A percentile compares a stretch with the other conserved stretches of the same genome.
These are phyloP conservation scores for Coemansia sp. DNA, from an alignment of 192 early-diverging fungal species.

Conservation along the genomic window DNA sequence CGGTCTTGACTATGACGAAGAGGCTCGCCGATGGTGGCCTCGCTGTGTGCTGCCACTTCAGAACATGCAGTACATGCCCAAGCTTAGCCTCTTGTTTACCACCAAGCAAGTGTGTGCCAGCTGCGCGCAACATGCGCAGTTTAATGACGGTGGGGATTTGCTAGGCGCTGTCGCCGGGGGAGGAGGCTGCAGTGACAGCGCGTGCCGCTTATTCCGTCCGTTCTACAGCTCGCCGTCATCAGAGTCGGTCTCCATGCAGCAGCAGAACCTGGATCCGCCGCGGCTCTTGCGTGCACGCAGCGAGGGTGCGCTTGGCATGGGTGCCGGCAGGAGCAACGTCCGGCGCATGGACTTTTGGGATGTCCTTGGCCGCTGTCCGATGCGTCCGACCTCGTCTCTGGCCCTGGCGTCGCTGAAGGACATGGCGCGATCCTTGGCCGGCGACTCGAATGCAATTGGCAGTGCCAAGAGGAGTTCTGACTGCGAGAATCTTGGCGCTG, in stretches of 20 bases:
- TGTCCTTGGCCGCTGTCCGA: slow-evolving; percentile 35
- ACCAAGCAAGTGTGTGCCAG: not conserved
- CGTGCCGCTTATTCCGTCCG: not conserved
- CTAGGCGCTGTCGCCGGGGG: not conserved
- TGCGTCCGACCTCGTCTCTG: slow-evolving; percentile 42
- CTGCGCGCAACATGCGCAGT: too few relatives aligned
- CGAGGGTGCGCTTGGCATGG: not conserved
- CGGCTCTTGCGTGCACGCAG: not conserved
- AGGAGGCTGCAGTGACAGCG: slow-evolving; percentile 12
- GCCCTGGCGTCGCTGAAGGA: slow-evolving; percentile 35
- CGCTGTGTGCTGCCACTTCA: slow-evolving; percentile 33
- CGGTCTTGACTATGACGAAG: not conserved
- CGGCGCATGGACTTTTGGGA: slow-evolving; percentile 32
- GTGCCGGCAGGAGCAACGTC: not conserved
- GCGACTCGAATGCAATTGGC: not conserved
- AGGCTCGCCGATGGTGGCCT: slow-evolving; percentile 37
- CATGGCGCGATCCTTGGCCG: slow-evolving; percentile 14
- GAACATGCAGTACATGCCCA: slow-evolving; percentile 50
- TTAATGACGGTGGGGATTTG: too few relatives aligned
- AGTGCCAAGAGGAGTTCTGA: not conserved
- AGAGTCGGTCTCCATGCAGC: not conserved
- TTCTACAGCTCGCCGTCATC: not conserved
- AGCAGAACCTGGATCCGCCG: not conserved
- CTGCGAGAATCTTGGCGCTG: not conserved
- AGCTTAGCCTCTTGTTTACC: slow-evolving; percentile 20